Evolutionary conservation across 768 basidiomycete species (phyloP), one percentile per base, ranked within the genome.

Genomic region (Panellus pusillus): DNA sequence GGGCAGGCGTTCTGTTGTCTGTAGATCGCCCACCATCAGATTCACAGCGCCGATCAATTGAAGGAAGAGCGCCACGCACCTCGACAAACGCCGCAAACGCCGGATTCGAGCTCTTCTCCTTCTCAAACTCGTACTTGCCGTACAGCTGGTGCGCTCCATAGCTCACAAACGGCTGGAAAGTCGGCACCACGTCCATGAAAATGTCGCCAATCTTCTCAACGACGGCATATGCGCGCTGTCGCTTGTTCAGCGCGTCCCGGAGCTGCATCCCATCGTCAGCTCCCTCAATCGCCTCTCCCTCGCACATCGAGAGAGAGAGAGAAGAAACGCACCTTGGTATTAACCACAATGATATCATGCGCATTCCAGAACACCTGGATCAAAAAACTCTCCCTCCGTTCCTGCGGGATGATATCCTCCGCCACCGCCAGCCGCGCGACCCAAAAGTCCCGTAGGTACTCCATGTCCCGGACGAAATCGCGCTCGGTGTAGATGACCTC

Each of bases 81-180:
- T 98, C 97, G 28, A 98, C 97, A 69, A 98, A 99, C 55, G 84
- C 83, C 47, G 93, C 89, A 72, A 99, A 99, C 12, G 85, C 89
- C 6, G 89, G 82, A 72, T 99, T 99, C 46, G 86, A 80, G 50
- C 80, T 86, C 77, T 98, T 98, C 79, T 98, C 97, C 79, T 92
- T 96, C 76, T 99, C 97, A 69, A 99, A 98, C 72, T 98, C 95
- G 68, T 93, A 98, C 71, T 98, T 99, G 12, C 97, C 97, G 66
- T 96, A 98, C 52, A 98, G 74, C 70, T 99, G 97, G 66, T 98
- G 96, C 9, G 93, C 86, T 40, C 96, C 97, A 64, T 98, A 99
- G 31, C 83, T 84, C 44, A 98, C 94, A 65, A 98, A 99, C 1
- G 97, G 97, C 9, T 77, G 82, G 62, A 99, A 97, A 65, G 88